Percentiles rank a stretch among this genome's conserved stretches.
Evolutionary conservation across 176 grass and related monocot genomes (phyloP).

Genomic region (Microstegium vimineum): DNA sequence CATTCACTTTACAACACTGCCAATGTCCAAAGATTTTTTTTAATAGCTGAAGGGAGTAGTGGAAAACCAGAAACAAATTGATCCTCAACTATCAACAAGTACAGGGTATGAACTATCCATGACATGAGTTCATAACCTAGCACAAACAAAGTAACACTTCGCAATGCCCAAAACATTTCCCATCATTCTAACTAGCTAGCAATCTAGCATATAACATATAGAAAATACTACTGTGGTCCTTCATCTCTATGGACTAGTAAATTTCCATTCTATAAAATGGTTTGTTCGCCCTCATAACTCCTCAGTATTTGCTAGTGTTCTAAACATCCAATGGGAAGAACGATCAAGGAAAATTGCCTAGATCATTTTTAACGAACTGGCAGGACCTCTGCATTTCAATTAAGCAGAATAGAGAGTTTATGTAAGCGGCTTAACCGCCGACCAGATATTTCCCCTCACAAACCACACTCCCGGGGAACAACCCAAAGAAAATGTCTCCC

Average conservation of each 20-base stretch:
- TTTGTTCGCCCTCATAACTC: not conserved
- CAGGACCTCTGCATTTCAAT: not conserved
- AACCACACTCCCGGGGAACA: not conserved
- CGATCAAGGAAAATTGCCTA: not conserved
- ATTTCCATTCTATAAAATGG: not conserved
- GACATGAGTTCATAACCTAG: not conserved
- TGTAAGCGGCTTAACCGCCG: not conserved
- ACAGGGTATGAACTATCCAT: not conserved
- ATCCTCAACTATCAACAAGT: not conserved
- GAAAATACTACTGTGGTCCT: not conserved
- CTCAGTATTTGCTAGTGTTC: not conserved
- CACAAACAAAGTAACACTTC: not conserved
- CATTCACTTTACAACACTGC: not conserved
- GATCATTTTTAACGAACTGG: not conserved
- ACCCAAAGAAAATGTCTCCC: not conserved
- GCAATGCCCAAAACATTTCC: not conserved
- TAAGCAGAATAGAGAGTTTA: not conserved
- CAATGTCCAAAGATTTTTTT: not conserved
- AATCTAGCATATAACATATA: not conserved
- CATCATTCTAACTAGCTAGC: not conserved
- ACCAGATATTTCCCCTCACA: not conserved
- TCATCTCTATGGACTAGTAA: not conserved
- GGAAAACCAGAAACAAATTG: not conserved
- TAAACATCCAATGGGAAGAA: constrained; percentile 8
- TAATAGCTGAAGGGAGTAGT: constrained; percentile 1